A percentile compares a stretch with the other conserved stretches of the same genome.
These are phyloP conservation scores for Auricularia sp. DNA, from an alignment of 768 basidiomycete genomes.

Conservation along the genomic window DNA sequence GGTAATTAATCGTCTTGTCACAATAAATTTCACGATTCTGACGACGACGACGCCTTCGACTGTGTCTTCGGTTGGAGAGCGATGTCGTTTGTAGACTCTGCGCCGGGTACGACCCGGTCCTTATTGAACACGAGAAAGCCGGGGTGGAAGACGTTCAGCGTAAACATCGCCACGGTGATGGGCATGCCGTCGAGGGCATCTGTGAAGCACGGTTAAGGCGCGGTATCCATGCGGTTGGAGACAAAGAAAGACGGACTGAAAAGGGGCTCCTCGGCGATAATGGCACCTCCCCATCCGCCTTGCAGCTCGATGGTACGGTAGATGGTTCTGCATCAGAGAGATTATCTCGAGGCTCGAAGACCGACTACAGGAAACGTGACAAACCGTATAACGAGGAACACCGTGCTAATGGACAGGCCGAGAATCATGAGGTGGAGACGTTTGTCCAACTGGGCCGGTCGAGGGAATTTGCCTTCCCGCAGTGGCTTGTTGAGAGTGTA, in stretches of 20 bases:
- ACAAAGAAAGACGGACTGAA: conserved; percentile 30
- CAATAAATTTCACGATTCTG: too few relatives aligned
- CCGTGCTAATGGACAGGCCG: conserved; percentile 17
- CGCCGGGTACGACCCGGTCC: neutral
- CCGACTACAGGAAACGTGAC: conserved; percentile 11
- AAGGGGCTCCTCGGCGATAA: conserved; percentile 38
- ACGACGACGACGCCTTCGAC: too few relatives aligned
- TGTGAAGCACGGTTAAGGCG: conserved; percentile 9
- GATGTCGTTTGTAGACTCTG: neutral
- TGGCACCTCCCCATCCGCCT: conserved; percentile 40
- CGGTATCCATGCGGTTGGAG: neutral
- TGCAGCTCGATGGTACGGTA: conserved; percentile 42
- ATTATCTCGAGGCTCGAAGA: neutral
- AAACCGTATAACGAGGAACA: conserved; percentile 41
- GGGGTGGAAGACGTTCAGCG: conserved; percentile 37
- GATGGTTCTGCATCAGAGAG: conserved; percentile 23
- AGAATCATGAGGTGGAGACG: conserved; percentile 13
- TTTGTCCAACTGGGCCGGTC: conserved; percentile 1
- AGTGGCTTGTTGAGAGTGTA: conserved; percentile 19
- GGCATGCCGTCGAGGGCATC: conserved; percentile 42
- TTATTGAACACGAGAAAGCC: conserved; percentile 23
- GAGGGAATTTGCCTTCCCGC: neutral
- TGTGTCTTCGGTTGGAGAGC: too few relatives aligned
- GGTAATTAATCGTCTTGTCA: too few relatives aligned
- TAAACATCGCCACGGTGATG: conserved; percentile 35